Evolutionary conservation across 257 asterid genomes (phyloP), one percentile per base, ranked within the genome.

Genomic region (Penstemon davidsonii): DNA sequence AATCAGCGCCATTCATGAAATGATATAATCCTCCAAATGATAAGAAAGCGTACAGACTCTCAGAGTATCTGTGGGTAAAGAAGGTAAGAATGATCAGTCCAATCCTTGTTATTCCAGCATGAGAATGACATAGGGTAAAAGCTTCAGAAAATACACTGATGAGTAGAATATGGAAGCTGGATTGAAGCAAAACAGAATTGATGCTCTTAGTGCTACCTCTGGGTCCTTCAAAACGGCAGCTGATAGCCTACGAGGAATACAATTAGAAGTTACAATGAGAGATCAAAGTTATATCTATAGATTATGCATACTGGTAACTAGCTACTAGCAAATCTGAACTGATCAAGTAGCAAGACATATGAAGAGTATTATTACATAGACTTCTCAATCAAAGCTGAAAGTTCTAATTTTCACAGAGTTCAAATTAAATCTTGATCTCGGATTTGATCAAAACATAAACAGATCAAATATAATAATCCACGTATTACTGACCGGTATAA

Each of bases 151-250:
- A 53, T 84, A 93, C 99, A 93, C 80, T 66, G 99, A 80, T 15
- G 99, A 88, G 89, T 90, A 93, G 88, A 93, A 93, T 80, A 93
- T 73, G 66, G 99, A 90, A 64, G 99, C 99, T 33, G 96, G 99
- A 76, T 90, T 93, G 55, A 90, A 85, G 95, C 96, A 93, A 82
- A 93, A 90, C 87, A 90, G 79, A 52, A 87, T 62, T 40, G 97
- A 80, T 65, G 99, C 95, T 75, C 96, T 85, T 75, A 90, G 62
- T 52, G 99, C 92, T 74, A 82, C 70, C 75, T 87, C 92, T 45
- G 80, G 60, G 69, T 90, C 88, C 75, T 88, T 79, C 86, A 93
- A 74, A 72, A 88, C 79, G 66, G 69, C 68, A 52, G 77, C 69
- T 36, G 99, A 90, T 70, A 93, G 87, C 86, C 99, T 93, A 96